Evolutionary conservation across 129 eudicot species (phyloP), one percentile per base, ranked within the genome.

Genomic region (Rutidosis leptorrhynchoides): DNA sequence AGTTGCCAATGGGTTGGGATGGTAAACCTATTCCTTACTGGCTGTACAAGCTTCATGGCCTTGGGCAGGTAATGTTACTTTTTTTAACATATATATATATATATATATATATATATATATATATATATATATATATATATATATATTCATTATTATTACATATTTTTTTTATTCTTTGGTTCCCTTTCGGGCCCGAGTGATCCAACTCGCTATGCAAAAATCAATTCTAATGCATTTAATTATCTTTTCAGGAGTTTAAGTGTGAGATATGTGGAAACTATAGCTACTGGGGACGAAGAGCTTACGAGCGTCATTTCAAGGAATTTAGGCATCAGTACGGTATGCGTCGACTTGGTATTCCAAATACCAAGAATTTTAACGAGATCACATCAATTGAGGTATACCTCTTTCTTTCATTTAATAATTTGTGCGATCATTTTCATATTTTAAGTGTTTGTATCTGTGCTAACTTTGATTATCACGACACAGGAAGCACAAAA

Each of bases 21-120:
- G 99, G 99, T 65, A 94, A 89, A 71, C 99, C 99, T 45, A 94
- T 94, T 27, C 99, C 99, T 10, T 94, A 89, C 72, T 94, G 99
- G 99, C 80, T 94, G 42, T 94, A 94, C 74, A 94, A 94, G 74
- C 97, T 94, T 75, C 99, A 94, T 84, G 99, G 99, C 52, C 74
- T 70, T 58, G 74, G 74, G 22, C 74, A 70, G 74, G 74, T 70
- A 43, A 27, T 42, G 26, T 10, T 26, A 35, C 16, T 29, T 14
- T 0, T 11, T 46, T 20, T 20, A 17, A 6, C 2, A 6, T 67
- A 16, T 10, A n/a, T 45, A 14, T 26, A 26, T 11, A 20, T 43
- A n/a, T n/a, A n/a, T n/a, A n/a, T n/a, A n/a, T n/a, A n/a, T n/a
- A n/a, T n/a, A n/a, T n/a, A n/a, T n/a, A n/a, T n/a, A n/a, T n/a